A percentile compares a stretch with the other conserved stretches of the same genome.
Evolutionary conservation across 257 asterid genomes (phyloP).

Genomic region (Cordia subcordata): DNA sequence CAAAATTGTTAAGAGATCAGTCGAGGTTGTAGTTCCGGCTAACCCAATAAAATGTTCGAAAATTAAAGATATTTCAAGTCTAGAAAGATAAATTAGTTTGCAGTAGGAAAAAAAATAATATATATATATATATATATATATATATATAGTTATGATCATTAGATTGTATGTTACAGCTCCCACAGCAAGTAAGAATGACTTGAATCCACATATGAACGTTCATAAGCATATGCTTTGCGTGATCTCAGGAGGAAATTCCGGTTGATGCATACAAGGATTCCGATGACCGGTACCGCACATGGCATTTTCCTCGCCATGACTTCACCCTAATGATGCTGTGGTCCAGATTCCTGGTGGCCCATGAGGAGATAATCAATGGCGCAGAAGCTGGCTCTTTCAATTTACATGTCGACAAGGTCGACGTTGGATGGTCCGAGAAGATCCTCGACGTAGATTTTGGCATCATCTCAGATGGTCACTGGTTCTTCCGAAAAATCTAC

Average conservation of each 20-base stretch:
- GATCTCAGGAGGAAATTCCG: conserved; percentile 36
- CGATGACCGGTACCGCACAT: conserved; percentile 20
- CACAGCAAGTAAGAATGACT: too few relatives aligned
- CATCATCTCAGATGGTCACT: conserved; percentile 41
- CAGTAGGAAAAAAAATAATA: too few relatives aligned
- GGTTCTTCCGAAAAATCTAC: conserved; percentile 39
- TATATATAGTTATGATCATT: too few relatives aligned
- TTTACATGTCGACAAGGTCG: conserved; percentile 36
- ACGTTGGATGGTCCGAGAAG: conserved; percentile 31
- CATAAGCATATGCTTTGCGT: neutral
- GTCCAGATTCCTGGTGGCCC: conserved; percentile 46
- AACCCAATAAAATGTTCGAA: too few relatives aligned
- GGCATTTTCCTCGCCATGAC: conserved; percentile 35
- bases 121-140: too few relatives aligned
- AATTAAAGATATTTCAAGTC: too few relatives aligned
- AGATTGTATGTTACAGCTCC: too few relatives aligned
- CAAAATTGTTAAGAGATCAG: too few relatives aligned
- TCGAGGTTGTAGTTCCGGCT: too few relatives aligned
- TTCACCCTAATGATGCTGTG: conserved; percentile 36
- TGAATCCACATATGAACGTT: too few relatives aligned
- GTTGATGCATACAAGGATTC: conserved; percentile 13
- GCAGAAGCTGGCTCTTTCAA: conserved; percentile 35
- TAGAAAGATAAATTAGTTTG: too few relatives aligned
- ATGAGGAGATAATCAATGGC: conserved; percentile 32
- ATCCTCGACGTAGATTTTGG: conserved; percentile 36